A percentile compares a stretch with the other conserved stretches of the same genome.
phyloP scores from a whole-genome alignment of 2,329 filamentous ascomycete species.

The Botrytis aclada region DNA sequence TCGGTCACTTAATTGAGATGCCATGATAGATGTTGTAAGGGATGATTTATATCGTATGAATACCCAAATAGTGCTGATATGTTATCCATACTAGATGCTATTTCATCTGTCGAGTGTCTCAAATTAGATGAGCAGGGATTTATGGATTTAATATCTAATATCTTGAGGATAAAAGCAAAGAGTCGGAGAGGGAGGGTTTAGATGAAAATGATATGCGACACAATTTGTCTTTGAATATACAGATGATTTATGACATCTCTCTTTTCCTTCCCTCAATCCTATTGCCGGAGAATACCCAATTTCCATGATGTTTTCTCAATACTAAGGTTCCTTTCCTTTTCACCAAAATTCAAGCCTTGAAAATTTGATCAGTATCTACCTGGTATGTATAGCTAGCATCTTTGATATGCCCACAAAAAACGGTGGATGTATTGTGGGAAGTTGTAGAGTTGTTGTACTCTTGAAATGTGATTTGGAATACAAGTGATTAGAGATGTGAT shows the following conservation, averaged over 20 bases:
- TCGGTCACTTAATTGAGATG: neutral
- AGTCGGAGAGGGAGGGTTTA: no score
- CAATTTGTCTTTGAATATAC: no score
- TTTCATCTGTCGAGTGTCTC: neutral
- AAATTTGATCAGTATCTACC: no score
- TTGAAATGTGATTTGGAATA: neutral
- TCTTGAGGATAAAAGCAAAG: no score
- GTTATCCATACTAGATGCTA: neutral
- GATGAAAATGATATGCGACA: no score
- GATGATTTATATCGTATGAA: neutral
- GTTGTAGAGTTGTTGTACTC: neutral
- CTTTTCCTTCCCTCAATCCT: neutral
- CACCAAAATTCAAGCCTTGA: no score
- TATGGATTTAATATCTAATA: neutral
- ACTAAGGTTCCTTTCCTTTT: neutral
- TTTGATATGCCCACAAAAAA: neutral
- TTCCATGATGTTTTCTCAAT: neutral
- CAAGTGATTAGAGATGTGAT: neutral
- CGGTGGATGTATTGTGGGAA: neutral
- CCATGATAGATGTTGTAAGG: neutral
- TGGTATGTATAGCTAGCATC: no score
- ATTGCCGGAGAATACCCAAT: neutral
- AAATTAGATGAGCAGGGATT: neutral
- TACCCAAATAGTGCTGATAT: neutral
- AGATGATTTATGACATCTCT: no score